These are phyloP conservation scores for Colletotrichum cordylinicola DNA, from an alignment of 2,329 filamentous ascomycete species.

Conservation along the genomic window DNA sequence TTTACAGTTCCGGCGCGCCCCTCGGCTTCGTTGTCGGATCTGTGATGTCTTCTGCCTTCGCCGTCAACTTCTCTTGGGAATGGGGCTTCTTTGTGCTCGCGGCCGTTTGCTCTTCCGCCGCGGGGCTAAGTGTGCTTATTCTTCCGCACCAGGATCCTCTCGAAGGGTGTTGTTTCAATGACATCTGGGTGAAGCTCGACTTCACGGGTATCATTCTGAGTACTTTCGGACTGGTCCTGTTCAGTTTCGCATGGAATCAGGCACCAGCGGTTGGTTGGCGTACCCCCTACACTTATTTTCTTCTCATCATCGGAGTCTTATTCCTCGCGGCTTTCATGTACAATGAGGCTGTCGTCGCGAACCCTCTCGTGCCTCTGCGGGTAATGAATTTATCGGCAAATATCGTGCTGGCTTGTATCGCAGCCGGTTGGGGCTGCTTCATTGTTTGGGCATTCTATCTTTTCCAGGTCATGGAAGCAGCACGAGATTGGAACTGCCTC, in stretches of 20 bases:
- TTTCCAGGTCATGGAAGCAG: slow-evolving; percentile 51
- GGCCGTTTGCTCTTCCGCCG: background rate
- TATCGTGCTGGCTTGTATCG: slow-evolving; percentile 61
- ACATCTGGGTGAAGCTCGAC: slow-evolving; percentile 31
- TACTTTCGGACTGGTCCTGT: slow-evolving; percentile 45
- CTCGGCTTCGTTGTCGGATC: slow-evolving; percentile 35
- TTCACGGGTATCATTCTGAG: slow-evolving; percentile 45
- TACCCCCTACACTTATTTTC: slow-evolving; percentile 43
- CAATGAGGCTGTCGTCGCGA: slow-evolving; percentile 38
- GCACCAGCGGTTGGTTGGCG: slow-evolving; percentile 52
- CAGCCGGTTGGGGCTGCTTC: slow-evolving; percentile 59
- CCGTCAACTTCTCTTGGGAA: background rate
- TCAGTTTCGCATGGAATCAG: slow-evolving; percentile 56
- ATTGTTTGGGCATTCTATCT: slow-evolving; percentile 58
- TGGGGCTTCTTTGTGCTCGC: slow-evolving; percentile 1
- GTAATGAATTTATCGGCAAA: slow-evolving; percentile 51
- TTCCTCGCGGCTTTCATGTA: slow-evolving; percentile 36
- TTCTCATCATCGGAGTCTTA: slow-evolving; percentile 40
- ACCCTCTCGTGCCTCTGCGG: slow-evolving; percentile 63
- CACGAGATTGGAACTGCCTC: slow-evolving; percentile 47
- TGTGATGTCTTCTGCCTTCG: slow-evolving; percentile 32
- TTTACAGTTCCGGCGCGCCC: slow-evolving; percentile 40
- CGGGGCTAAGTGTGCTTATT: slow-evolving; percentile 15
- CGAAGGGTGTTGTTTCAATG: background rate
- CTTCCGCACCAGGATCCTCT: background rate